Conservation (phyloP, 305 asterid genomes). For the Solanum hybrid region DNA sequence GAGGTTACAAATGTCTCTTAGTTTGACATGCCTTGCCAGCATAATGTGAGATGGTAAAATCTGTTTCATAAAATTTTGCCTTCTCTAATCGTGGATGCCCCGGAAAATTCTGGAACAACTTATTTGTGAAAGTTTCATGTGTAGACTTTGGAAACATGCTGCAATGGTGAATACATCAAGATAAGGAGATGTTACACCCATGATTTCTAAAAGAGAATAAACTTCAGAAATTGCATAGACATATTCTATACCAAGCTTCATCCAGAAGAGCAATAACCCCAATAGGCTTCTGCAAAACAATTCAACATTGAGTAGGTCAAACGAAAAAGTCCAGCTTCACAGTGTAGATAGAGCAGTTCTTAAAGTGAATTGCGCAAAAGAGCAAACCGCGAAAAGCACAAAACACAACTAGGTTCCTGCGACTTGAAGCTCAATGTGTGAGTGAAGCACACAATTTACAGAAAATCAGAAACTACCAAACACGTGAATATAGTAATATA, state of each 20-base stretch:
- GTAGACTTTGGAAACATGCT: slow-evolving; percentile 99
- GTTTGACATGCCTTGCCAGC: slow-evolving; percentile 83
- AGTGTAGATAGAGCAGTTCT: neutral
- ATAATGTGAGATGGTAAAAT: slow-evolving; percentile 85
- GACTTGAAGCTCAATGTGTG: neutral
- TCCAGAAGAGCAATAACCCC: slow-evolving; percentile 92
- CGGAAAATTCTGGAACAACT: slow-evolving; percentile 74
- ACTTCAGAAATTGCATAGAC: slow-evolving; percentile 4
- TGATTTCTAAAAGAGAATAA: neutral
- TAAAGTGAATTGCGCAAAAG: neutral
- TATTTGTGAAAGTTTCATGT: slow-evolving; percentile 84
- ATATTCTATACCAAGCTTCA: slow-evolving; percentile 78
- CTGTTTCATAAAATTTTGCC: slow-evolving; percentile 89
- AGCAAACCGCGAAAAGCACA: neutral
- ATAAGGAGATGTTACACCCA: slow-evolving; percentile 16
- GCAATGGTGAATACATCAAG: slow-evolving; percentile 20
- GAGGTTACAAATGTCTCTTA: slow-evolving; percentile 2
- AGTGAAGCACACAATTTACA: neutral
- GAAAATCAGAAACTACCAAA: neutral
- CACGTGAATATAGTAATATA: neutral
- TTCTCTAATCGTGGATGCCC: slow-evolving; percentile 68
- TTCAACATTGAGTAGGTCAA: slow-evolving; percentile 15
- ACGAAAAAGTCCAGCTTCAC: neutral
- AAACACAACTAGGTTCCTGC: neutral
- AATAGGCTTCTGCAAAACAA: slow-evolving; percentile 80